Conservation (phyloP, 257 asterid genomes). For the Catharanthus roseus region DNA sequence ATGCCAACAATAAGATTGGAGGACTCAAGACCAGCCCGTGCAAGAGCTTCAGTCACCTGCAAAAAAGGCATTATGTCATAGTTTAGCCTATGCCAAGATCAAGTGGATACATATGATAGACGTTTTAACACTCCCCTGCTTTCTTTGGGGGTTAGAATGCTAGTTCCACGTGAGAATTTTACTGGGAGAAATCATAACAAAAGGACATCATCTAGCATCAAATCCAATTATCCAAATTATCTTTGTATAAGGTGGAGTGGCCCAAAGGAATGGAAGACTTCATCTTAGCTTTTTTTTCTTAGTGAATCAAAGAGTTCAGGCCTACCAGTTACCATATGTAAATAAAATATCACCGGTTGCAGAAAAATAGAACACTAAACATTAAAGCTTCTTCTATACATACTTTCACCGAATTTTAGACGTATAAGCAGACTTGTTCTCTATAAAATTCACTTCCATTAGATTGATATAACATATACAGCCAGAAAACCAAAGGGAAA, state of each 20-base stretch:
- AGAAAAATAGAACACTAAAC: neutral
- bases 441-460: neutral
- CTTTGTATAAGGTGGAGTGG: neutral
- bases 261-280: neutral
- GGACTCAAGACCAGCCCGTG: slow-evolving; percentile 90
- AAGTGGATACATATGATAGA: neutral
- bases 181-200: neutral
- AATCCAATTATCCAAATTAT: slow-evolving; percentile 3
- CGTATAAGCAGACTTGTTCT: neutral
- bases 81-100: slow-evolving; percentile 6
- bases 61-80: slow-evolving; percentile 8
- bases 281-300: neutral
- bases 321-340: neutral
- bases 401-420: neutral
- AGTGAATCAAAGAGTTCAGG: neutral
- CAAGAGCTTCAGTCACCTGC: slow-evolving; percentile 87
- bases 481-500: neutral
- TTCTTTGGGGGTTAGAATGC: neutral
- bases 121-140: neutral
- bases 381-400: neutral
- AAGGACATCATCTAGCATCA: neutral
- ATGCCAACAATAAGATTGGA: slow-evolving; percentile 90
- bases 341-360: neutral
- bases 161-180: neutral
- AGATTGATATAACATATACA: neutral